These are phyloP conservation scores for Waltergamsia citrina DNA, from an alignment of 2,329 filamentous ascomycete genomes.

Conservation along the genomic window DNA sequence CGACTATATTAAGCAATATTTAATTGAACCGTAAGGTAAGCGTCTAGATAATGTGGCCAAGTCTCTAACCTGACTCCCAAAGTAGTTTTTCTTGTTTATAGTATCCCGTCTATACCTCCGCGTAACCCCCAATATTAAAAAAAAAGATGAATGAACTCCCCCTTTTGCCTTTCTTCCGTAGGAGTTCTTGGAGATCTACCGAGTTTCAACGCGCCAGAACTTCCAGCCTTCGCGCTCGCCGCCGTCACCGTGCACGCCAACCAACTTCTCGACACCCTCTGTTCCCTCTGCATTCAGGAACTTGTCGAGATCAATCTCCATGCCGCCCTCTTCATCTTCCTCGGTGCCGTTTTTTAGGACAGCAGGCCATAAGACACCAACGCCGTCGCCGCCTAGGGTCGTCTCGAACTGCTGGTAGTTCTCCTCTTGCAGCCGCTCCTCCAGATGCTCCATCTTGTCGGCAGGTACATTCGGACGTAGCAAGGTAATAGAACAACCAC, in stretches of 20 bases:
- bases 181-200: no score
- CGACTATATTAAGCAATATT: no score
- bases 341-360: slow-evolving; percentile 78
- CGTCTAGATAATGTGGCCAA: no score
- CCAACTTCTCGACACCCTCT: slow-evolving; percentile 77
- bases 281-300: slow-evolving; percentile 76
- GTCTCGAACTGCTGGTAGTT: slow-evolving; percentile 82
- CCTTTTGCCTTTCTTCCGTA: no score
- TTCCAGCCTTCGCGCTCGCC: slow-evolving; percentile 76
- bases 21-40: no score
- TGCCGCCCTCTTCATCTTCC: slow-evolving; percentile 68
- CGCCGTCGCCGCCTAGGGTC: slow-evolving; percentile 84
- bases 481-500: slow-evolving; percentile 89
- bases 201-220: slow-evolving; percentile 65
- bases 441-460: slow-evolving; percentile 51
- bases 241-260: slow-evolving; percentile 63
- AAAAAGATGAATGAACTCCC: no score
- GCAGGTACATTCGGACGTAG: slow-evolving; percentile 56
- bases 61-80: no score
- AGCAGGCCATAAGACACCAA: slow-evolving; percentile 90
- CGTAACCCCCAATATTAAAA: no score
- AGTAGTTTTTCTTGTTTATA: no score
- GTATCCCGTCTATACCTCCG: no score
- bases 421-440: slow-evolving; percentile 55
- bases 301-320: slow-evolving; percentile 83